A percentile compares a stretch with the other conserved stretches of the same genome.
These are phyloP conservation scores for Saccharomyces pastorianus DNA, from an alignment of 1,139 yeast species.

Conservation along the genomic window DNA sequence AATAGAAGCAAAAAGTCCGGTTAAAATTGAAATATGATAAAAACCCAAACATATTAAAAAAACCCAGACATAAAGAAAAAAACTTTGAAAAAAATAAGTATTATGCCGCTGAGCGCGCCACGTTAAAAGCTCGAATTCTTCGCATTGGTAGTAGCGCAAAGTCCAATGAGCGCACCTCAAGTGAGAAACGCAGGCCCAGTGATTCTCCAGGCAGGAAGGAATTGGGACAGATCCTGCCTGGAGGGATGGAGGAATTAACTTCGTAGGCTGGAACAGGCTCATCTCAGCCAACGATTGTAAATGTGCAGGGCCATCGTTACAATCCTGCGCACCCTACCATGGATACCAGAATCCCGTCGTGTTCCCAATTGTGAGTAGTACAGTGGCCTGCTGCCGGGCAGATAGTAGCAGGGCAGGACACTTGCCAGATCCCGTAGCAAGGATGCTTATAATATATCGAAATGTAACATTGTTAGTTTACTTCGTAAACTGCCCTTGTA, in stretches of 20 bases:
- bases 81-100: not conserved
- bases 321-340: not conserved
- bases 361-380: not conserved
- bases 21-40: not conserved
- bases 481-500: not conserved
- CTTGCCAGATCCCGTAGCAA: not conserved
- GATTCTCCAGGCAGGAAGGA: not conserved
- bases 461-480: not conserved
- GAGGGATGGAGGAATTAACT: not conserved
- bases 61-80: not conserved
- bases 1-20: too few relatives aligned
- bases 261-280: not conserved
- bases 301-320: not conserved
- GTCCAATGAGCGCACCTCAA: not conserved
- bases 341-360: not conserved
- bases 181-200: not conserved
- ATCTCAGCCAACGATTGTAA: not conserved
- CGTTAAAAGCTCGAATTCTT: not conserved
- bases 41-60: not conserved
- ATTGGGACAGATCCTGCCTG: not conserved
- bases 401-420: not conserved
- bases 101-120: not conserved
- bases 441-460: not conserved
- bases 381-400: not conserved
- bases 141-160: not conserved